Evolutionary conservation across 495 filamentous ascomycete genomes (phyloP).

Genomic region (Tuber brumale): DNA sequence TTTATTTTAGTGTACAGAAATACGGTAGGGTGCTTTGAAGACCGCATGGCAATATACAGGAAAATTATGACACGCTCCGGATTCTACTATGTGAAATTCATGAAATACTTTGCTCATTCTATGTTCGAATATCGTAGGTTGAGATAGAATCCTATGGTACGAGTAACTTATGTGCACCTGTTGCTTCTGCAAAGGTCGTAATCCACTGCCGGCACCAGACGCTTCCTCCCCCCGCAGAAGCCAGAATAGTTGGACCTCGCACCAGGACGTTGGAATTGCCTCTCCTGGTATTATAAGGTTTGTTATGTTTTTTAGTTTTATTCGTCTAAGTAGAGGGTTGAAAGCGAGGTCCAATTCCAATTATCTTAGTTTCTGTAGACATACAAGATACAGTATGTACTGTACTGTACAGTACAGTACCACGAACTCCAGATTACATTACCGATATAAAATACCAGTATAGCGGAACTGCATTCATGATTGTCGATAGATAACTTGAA

Average conservation of each 20-base stretch:
- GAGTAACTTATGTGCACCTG: too few relatives aligned
- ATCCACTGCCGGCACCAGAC: too few relatives aligned
- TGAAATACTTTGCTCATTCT: too few relatives aligned
- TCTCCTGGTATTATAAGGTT: neutral
- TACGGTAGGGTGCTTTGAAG: neutral
- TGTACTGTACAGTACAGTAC: too few relatives aligned
- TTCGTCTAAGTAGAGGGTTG: neutral
- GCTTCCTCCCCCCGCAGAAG: too few relatives aligned
- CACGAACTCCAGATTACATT: too few relatives aligned
- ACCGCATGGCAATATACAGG: neutral
- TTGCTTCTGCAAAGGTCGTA: neutral
- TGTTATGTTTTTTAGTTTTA: neutral
- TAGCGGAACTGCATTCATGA: neutral
- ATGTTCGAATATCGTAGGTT: too few relatives aligned
- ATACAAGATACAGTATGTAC: too few relatives aligned
- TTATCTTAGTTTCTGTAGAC: too few relatives aligned
- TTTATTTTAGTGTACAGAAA: neutral
- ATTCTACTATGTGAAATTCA: neutral
- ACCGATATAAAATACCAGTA: neutral
- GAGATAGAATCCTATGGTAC: too few relatives aligned
- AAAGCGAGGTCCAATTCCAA: neutral
- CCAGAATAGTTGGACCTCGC: neutral
- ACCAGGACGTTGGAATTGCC: neutral
- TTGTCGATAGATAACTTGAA: neutral
- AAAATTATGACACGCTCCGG: neutral